These are phyloP conservation scores for Martiniozyma asiatica DNA, from an alignment of 1,139 yeast species.

Conservation along the genomic window DNA sequence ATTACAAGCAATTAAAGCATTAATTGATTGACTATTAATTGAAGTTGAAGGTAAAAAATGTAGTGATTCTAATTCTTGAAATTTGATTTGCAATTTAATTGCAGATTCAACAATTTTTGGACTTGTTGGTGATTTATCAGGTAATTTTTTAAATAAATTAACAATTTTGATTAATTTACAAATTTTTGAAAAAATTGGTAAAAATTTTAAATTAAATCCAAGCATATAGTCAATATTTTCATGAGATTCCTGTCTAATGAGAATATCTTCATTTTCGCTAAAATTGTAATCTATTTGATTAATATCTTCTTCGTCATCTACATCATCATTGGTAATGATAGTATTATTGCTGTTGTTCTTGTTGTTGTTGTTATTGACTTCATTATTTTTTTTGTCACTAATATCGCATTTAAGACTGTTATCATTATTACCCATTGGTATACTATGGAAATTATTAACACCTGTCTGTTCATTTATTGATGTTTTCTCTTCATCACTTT, in stretches of 20 bases:
- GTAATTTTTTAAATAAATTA: constrained; percentile 17
- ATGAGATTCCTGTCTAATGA: constrained; percentile 17
- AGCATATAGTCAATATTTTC: constrained; percentile 43
- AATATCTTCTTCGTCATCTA: too few relatives aligned
- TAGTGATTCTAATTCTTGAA: constrained; percentile 22
- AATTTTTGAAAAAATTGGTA: constrained; percentile 38
- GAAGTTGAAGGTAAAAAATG: constrained; percentile 13
- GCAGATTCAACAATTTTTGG: constrained; percentile 31
- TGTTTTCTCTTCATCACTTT: too few relatives aligned
- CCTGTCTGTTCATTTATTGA: too few relatives aligned
- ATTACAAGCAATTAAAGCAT: constrained; percentile 39
- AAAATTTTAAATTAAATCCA: constrained; percentile 45
- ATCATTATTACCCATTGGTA: too few relatives aligned
- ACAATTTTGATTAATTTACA: constrained; percentile 32
- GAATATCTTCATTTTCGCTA: constrained; percentile 8
- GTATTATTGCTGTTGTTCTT: constrained; percentile 9
- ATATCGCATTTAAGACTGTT: too few relatives aligned
- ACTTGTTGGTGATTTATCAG: constrained; percentile 21
- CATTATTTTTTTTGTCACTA: not conserved
- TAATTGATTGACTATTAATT: constrained; percentile 7
- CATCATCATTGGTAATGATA: constrained; percentile 14
- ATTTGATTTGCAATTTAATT: constrained; percentile 32
- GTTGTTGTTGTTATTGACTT: not conserved
- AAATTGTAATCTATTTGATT: constrained; percentile 20
- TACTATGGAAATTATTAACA: too few relatives aligned